These are phyloP conservation scores for Trichoderma guizhouense DNA, from an alignment of 2,329 filamentous ascomycete genomes.

Conservation along the genomic window DNA sequence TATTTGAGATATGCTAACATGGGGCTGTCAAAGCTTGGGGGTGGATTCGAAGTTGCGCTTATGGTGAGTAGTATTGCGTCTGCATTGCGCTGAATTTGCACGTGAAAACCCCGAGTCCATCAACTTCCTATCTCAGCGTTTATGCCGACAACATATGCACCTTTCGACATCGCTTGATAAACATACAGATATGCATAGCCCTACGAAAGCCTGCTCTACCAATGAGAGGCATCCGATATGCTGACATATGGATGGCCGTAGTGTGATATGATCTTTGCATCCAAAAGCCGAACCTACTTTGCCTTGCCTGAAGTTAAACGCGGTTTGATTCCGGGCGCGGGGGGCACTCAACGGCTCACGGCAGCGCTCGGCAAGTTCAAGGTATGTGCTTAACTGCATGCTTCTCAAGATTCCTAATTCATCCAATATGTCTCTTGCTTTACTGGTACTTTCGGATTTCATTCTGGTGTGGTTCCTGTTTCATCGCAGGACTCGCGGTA, in stretches of 20 bases:
- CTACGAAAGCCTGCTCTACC: not conserved
- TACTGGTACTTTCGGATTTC: not conserved
- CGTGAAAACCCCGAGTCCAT: not conserved
- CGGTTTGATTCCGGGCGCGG: conserved; percentile 40
- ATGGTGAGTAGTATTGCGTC: conserved; percentile 34
- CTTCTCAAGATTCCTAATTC: not conserved
- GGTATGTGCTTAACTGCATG: conserved; percentile 25
- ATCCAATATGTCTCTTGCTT: not conserved
- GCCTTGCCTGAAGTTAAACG: conserved; percentile 40
- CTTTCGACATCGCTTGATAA: not conserved
- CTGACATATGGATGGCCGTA: conserved; percentile 18
- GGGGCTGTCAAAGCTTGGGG: conserved; percentile 39
- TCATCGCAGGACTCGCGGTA: not conserved
- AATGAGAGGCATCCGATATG: not conserved
- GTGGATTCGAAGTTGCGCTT: conserved; percentile 49
- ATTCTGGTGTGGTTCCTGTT: not conserved
- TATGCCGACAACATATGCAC: not conserved
- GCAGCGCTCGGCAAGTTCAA: conserved; percentile 41
- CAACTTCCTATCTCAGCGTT: not conserved
- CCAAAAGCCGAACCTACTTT: conserved; percentile 33
- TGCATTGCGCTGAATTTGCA: not conserved
- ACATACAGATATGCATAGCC: conserved; percentile 14
- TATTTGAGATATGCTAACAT: conserved; percentile 15
- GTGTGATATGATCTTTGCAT: conserved; percentile 40
- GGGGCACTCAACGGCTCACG: conserved; percentile 41